phyloP scores from a whole-genome alignment of 768 basidiomycete genomes.

The Lentinus tigrinus region DNA sequence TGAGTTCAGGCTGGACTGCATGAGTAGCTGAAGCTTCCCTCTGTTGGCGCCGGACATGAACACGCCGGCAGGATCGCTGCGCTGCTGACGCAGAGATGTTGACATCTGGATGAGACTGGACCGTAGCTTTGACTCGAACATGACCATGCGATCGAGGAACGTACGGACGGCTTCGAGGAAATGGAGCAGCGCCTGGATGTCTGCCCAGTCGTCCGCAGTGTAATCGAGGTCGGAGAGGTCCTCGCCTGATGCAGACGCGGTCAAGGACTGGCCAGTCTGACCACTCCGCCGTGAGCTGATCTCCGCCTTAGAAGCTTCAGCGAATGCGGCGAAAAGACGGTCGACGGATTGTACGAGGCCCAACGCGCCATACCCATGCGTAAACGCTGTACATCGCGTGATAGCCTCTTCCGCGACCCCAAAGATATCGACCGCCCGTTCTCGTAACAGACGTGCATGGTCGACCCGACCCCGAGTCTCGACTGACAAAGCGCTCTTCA shows the following conservation, averaged over 20 bases:
- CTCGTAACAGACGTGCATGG: conserved; percentile 65
- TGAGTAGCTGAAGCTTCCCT: conserved; percentile 72
- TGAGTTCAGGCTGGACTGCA: conserved; percentile 84
- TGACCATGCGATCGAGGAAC: conserved; percentile 62
- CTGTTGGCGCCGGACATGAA: conserved; percentile 57
- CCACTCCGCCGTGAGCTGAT: conserved; percentile 34
- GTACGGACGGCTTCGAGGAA: conserved; percentile 78
- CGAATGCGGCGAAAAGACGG: conserved; percentile 65
- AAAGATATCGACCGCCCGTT: conserved; percentile 74
- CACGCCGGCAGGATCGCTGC: conserved; percentile 43
- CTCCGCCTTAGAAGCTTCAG: conserved; percentile 60
- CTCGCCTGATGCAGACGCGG: conserved; percentile 41
- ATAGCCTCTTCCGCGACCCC: conserved; percentile 79
- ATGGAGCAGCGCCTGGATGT: conserved; percentile 81
- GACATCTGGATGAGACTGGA: conserved; percentile 58
- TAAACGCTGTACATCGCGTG: conserved; percentile 71
- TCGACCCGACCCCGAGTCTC: conserved; percentile 47
- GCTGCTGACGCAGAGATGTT: conserved; percentile 54
- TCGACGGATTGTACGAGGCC: conserved; percentile 78
- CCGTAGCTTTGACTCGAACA: conserved; percentile 72
- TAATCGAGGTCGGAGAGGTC: conserved; percentile 83
- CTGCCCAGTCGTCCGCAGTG: conserved; percentile 83
- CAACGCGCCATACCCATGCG: conserved; percentile 82
- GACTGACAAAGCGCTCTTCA: conserved; percentile 47
- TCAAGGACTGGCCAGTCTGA: conserved; percentile 21